Base-by-base conservation (phyloP, 176 grass and related monocot species). In the Oryza australiensis region DNA sequence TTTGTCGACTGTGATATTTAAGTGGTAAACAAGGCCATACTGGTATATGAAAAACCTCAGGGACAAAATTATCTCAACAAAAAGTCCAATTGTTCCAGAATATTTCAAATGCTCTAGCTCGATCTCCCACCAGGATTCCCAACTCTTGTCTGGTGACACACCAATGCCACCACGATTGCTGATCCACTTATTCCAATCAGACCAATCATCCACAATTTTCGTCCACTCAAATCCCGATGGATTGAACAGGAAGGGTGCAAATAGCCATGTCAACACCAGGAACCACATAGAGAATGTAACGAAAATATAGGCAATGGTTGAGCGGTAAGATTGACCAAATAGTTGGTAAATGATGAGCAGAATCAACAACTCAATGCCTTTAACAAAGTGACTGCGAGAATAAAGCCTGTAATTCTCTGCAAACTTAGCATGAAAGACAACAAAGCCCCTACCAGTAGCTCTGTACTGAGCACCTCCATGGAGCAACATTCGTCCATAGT, bases 361-460 rank as follows among this genome's bases (percentile, higher is more conserved):
- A 80, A 92, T 92, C 92, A 97, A 78, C 83, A 97, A 76, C 72
- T 97, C 94, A 23, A 97, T 91, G 55, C 92, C 94, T 85, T 97
- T 97, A 65, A 97, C 80, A 80, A 97, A 97, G 77, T 97, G 94
- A 74, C 94, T 97, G 46, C 94, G 94, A 85, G 94, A 97, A 85
- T 97, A 97, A 57, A 97, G 87, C 78, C 92, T 90, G 72, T 97
- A 97, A 43, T 97, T 97, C 38, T 94, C 94, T 20, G 94, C 94
- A 85, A 97, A 97, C 88, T 97, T 97, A 62, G 92, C 94, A 90
- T 97, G 94, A 83, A 97, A 97, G 49, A 97, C 94, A 16, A 97
- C 94, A 83, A 97, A 97, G 20, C 87, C 86, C 72, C 94, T 91
- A 18, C 94, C 92, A 26, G 94, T 94, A 75, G 73, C 66, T 87